Percentiles rank a stretch among this genome's conserved stretches.
Evolutionary conservation across 306 rosid genomes (phyloP).

Genomic region (Cyamopsis tetragonoloba): DNA sequence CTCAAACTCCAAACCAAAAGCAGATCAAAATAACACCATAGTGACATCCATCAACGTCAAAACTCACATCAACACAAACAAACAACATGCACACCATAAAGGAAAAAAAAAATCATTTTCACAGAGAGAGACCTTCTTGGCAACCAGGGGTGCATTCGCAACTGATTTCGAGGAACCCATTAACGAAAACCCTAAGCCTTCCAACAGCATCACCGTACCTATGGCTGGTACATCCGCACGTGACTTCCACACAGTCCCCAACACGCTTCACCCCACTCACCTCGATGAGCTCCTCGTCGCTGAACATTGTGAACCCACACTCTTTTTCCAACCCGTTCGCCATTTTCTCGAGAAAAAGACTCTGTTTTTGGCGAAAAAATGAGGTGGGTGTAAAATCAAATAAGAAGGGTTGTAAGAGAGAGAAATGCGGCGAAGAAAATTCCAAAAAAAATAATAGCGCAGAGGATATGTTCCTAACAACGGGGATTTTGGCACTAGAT

Average conservation of each 20-base stretch:
- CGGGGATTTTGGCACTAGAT: constrained; percentile 19
- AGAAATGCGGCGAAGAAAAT: constrained; percentile 15
- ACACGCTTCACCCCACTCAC: constrained; percentile 73
- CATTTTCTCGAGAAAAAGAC: constrained; percentile 44
- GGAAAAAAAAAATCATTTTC: constrained; percentile 19
- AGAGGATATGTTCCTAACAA: constrained; percentile 11
- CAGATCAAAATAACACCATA: constrained; percentile 38
- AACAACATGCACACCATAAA: constrained; percentile 32
- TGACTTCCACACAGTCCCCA: constrained; percentile 75
- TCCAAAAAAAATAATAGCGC: neutral
- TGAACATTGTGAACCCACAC: constrained; percentile 57
- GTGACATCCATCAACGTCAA: constrained; percentile 59
- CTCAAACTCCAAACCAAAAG: constrained; percentile 26
- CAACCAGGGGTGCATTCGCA: constrained; percentile 99
- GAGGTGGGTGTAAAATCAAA: constrained; percentile 27
- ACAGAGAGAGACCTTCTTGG: constrained; percentile 68
- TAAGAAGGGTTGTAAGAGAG: neutral
- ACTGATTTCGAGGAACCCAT: constrained; percentile 79
- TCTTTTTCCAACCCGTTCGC: constrained; percentile 58
- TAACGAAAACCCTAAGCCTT: constrained; percentile 95
- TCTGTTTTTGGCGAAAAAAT: constrained; percentile 38
- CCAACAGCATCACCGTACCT: constrained; percentile 98
- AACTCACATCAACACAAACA: constrained; percentile 18
- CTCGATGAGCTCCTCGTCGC: constrained; percentile 85
- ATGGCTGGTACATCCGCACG: constrained; percentile 96